Evolutionary conservation across 139 green algal genomes (phyloP).

Genomic region (Chlamydomonas urium): DNA sequence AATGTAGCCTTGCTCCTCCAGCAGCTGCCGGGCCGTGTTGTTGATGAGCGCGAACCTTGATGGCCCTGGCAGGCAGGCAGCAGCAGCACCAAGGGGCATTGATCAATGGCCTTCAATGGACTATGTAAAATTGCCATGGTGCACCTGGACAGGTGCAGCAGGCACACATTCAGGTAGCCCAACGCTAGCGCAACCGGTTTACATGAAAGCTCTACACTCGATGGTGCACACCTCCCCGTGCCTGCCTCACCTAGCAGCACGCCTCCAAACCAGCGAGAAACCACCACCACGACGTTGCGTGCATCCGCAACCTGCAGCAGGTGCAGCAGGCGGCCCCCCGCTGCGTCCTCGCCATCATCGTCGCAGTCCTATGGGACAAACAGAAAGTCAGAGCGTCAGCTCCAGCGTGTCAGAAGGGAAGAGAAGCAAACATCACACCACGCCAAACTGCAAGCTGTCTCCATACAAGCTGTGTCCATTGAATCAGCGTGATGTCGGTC

Average conservation of each 20-base stretch:
- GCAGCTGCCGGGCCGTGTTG: slow-evolving; percentile 71
- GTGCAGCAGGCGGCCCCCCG: slow-evolving; percentile 76
- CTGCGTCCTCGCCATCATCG: slow-evolving; percentile 81
- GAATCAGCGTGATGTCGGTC: too few relatives aligned
- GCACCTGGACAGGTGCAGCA: too few relatives aligned
- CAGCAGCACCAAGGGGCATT: too few relatives aligned
- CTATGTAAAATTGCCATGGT: too few relatives aligned
- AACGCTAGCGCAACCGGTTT: too few relatives aligned
- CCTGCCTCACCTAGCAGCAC: slow-evolving; percentile 45
- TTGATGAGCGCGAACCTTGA: slow-evolving; percentile 78
- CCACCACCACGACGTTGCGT: slow-evolving; percentile 60
- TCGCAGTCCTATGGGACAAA: slow-evolving; percentile 86
- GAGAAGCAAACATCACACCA: neutral
- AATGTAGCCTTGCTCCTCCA: slow-evolving; percentile 52
- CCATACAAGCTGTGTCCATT: too few relatives aligned
- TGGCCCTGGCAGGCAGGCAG: too few relatives aligned
- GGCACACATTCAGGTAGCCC: too few relatives aligned
- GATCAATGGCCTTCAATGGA: too few relatives aligned
- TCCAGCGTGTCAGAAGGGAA: slow-evolving; percentile 15
- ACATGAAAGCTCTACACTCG: too few relatives aligned
- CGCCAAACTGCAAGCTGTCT: neutral
- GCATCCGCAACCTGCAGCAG: slow-evolving; percentile 57
- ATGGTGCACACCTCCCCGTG: too few relatives aligned
- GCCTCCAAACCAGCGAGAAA: slow-evolving; percentile 80
- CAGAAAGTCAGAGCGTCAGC: too few relatives aligned